Evolutionary conservation across 2,329 filamentous ascomycete genomes (phyloP).

Genomic region (Mariannaea elegans): DNA sequence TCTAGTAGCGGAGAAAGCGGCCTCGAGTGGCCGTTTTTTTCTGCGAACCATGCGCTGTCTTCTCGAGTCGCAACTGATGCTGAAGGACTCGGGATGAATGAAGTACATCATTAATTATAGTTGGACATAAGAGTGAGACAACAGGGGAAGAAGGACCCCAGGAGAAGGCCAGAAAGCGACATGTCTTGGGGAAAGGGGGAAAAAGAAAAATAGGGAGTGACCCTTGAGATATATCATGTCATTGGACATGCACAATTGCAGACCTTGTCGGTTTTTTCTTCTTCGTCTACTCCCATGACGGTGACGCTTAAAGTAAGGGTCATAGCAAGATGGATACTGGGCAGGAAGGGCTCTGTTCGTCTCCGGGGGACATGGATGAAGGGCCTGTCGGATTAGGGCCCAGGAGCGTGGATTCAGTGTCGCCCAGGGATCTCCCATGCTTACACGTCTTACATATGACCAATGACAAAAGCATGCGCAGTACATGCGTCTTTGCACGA

Average conservation of each 20-base stretch:
- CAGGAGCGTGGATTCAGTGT: conserved; percentile 9
- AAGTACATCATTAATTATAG: too few relatives aligned
- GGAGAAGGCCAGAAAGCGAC: too few relatives aligned
- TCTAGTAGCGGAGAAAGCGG: conserved; percentile 2
- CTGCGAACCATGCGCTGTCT: conserved; percentile 12
- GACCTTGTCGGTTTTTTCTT: conserved; percentile 6
- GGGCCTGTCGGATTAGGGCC: background rate
- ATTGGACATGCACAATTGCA: conserved; percentile 21
- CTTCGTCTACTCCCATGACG: background rate
- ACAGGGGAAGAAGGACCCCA: background rate
- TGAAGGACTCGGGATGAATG: background rate
- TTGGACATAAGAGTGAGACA: background rate
- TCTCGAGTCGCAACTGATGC: background rate
- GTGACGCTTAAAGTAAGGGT: background rate
- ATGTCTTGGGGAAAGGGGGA: background rate
- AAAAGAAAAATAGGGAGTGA: conserved; percentile 9
- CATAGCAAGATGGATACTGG: conserved; percentile 1
- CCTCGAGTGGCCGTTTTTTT: background rate
- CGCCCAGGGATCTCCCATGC: conserved; percentile 12
- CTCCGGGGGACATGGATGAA: conserved; percentile 4
- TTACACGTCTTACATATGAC: background rate
- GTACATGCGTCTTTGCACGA: background rate
- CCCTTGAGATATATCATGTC: conserved; percentile 3
- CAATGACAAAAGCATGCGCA: background rate
- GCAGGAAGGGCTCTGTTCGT: conserved; percentile 3